Percentiles rank a stretch among this genome's conserved stretches.
Conservation (phyloP, 495 filamentous ascomycete genomes). For the Xylaria flabelliformis region DNA sequence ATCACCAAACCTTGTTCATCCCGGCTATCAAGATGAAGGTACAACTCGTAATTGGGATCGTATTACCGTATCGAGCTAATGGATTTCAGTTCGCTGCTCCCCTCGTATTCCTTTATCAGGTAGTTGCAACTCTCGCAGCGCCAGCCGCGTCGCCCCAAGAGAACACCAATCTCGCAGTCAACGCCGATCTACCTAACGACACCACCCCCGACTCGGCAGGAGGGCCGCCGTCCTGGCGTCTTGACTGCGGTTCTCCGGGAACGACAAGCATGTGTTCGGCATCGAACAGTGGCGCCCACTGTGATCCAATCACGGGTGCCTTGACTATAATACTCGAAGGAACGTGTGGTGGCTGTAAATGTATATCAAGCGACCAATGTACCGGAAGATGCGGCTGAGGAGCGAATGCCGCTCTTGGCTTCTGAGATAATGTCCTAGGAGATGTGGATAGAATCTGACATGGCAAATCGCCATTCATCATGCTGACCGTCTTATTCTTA, state of each 20-base stretch:
- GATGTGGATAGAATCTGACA: background rate
- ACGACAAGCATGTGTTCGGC: conserved; percentile 35
- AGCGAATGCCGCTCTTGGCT: background rate
- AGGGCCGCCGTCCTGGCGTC: conserved; percentile 32
- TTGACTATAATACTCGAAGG: conserved; percentile 37
- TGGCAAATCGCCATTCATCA: background rate
- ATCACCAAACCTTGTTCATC: background rate
- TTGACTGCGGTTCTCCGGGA: conserved; percentile 38
- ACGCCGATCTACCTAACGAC: background rate
- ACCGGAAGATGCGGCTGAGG: conserved; percentile 29
- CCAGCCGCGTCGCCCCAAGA: background rate
- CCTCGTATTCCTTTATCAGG: conserved; percentile 2
- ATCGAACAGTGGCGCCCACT: conserved; percentile 37
- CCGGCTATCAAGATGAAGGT: conserved; percentile 17
- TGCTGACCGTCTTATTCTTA: background rate
- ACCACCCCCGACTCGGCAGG: background rate
- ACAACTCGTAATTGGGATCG: background rate
- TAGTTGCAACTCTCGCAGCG: conserved; percentile 8
- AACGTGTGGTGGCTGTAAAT: conserved; percentile 33
- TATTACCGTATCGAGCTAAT: background rate
- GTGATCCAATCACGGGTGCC: conserved; percentile 36
- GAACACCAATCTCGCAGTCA: background rate
- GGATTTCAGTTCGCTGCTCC: conserved; percentile 2
- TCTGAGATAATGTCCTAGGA: background rate
- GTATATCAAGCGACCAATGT: conserved; percentile 31